Evolutionary conservation across 2,329 filamentous ascomycete genomes (phyloP), one percentile per base, ranked within the genome.

Genomic region (Cladosporium halotolerans): DNA sequence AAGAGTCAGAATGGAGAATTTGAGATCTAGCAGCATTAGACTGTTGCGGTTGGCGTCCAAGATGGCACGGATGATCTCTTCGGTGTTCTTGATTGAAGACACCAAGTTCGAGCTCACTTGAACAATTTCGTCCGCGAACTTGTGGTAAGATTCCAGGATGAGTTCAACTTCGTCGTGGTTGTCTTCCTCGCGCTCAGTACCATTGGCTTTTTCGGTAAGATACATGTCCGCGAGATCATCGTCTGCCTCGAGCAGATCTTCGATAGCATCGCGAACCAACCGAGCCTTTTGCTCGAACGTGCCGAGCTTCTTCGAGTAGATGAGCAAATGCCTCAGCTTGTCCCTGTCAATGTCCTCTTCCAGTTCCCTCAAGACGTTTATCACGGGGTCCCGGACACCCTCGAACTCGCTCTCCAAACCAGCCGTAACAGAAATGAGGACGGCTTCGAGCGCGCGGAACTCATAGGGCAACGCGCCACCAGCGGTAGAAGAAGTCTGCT

Each of bases 241-340:
- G 66, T 99, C 93, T 5, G 91, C 93, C 72, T 99, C 93, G 34
- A 99, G 80, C 18, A 99, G 75, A 68, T 99, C 93, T 58, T 96
- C 91, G 54, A 99, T 91, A 19, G 93, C 90, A 66, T 97, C 92
- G 56, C 93, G 82, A 43, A 99, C 92, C 31, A 99, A 77, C 65
- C 92, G 88, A 13, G 90, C 92, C 69, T 96, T 97, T 71, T 97
- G 93, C 73, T 97, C 93, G 69, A 99, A 99, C 2, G 91, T 96
- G 68, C 89, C 93, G 47, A 99, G 79, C 63, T 92, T 89, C 75
- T 99, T 99, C 19, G 89, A 96, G 68, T 96, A 85, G 55, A 97
- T 91, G 53, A 99, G 83, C 43, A 99, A 79, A 61, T 95, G 82
- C 7, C 93, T 82, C 45, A 99, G 78, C 75, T 96, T 96, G 69